Conservation (phyloP, 129 eudicot species). For the Flaveria brownii region DNA sequence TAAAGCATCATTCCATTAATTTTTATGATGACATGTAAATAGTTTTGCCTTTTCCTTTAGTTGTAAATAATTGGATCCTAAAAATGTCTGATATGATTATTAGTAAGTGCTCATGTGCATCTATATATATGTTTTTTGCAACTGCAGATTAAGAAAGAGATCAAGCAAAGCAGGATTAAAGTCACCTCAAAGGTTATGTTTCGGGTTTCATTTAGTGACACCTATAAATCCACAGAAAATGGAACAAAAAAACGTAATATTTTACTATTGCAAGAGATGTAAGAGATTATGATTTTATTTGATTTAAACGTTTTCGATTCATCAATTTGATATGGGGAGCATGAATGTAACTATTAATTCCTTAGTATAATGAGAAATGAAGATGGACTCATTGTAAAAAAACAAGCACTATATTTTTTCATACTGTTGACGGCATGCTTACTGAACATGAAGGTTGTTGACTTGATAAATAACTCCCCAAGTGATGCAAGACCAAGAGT, state of each 20-base stretch:
- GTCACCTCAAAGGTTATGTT: constrained; percentile 80
- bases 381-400: constrained; percentile 3
- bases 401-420: background rate
- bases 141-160: constrained; percentile 90
- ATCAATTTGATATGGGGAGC: background rate
- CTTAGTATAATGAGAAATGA: background rate
- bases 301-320: background rate
- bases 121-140: constrained; percentile 19
- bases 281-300: background rate
- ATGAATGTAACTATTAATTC: constrained; percentile 2
- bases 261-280: constrained; percentile 11
- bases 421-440: constrained; percentile 14
- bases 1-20: background rate
- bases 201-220: background rate
- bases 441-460: constrained; percentile 67
- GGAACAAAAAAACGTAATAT: constrained; percentile 3
- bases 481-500: constrained; percentile 68
- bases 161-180: constrained; percentile 84
- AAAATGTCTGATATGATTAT: background rate
- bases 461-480: constrained; percentile 59
- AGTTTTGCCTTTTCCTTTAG: constrained; percentile 4
- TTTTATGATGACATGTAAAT: constrained; percentile 7
- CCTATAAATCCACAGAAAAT: constrained; percentile 10
- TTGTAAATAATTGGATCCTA: background rate
- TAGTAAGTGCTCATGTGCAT: background rate